Evolutionary conservation across 1,284 basidiomycete genomes (phyloP).

Genomic region (Phylloboletellus chloephorus): DNA sequence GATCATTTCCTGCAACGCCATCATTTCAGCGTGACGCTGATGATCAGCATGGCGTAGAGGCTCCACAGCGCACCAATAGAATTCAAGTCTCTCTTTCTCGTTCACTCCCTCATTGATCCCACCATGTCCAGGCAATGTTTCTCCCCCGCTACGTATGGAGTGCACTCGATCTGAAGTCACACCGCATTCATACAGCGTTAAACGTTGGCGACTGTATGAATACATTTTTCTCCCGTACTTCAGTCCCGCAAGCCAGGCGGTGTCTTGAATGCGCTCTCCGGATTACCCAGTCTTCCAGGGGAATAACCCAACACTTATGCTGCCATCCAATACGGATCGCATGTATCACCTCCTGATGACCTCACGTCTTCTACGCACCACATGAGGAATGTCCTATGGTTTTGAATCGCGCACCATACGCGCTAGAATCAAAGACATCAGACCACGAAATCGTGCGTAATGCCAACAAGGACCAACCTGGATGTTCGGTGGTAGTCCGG

Average conservation of each 20-base stretch:
- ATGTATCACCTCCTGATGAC: no score
- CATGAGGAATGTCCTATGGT: no score
- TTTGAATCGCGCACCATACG: no score
- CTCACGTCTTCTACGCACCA: no score
- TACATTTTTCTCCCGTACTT: conserved; percentile 59
- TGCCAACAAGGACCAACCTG: conserved; percentile 22
- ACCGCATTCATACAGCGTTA: conserved; percentile 67
- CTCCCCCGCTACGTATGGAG: conserved; percentile 60
- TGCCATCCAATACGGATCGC: no score
- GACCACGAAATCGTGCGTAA: background rate
- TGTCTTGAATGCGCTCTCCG: conserved; percentile 57
- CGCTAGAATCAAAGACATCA: conserved; percentile 23
- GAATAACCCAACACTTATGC: no score
- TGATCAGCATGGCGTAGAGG: background rate
- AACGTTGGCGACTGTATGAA: conserved; percentile 79
- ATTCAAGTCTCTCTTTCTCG: conserved; percentile 50
- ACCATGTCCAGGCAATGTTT: conserved; percentile 72
- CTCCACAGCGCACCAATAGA: conserved; percentile 59
- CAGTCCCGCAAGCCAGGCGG: conserved; percentile 72
- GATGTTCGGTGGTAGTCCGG: conserved; percentile 34
- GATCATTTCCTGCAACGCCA: conserved; percentile 52
- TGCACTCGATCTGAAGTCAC: conserved; percentile 61
- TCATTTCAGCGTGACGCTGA: conserved; percentile 24
- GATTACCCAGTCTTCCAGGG: conserved; percentile 35
- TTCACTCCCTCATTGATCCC: conserved; percentile 75